Base-by-base conservation (phyloP, 2,329 filamentous ascomycete species). In the Fusarium bactridioides region DNA sequence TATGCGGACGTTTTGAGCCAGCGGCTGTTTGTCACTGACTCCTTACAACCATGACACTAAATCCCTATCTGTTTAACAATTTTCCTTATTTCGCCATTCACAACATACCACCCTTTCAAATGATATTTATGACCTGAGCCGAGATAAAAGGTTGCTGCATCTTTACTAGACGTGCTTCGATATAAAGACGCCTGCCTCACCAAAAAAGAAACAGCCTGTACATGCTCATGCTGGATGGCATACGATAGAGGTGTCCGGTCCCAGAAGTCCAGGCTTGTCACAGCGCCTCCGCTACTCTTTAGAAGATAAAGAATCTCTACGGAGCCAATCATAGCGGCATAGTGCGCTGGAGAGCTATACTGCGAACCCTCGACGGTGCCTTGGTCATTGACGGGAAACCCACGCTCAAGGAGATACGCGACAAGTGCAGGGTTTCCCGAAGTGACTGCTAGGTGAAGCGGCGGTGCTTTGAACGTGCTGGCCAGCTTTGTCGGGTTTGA, bases 391-490 rank as follows among this genome's bases (percentile, higher is more conserved):
- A n/a, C 10, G 7, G 10, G 5, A 18, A 31, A 48, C 2, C 19
- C 19, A 4, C 45, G 27, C 4, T 31, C 45, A 5, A 48, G 45
- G 4, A 48, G 27, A 48, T 31, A 48, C 0, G 45, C 27, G 10
- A 31, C 27, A 0, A 31, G 21, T 0, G 27, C 27, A 1, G 19
- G 19, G 0, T 47, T 47, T 1, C 10, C 13, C 0, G 45, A 29
- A 18, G 21, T 31, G 19, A 31, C 45, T 1, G 27, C 45, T 4
- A 48, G 9, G 13, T 48, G 45, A 48, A 48, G 45, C 3, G 45
- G 27, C 1, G 27, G 45, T 29, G 19, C 27, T 0, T 29, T 2
- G 27, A 31, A 48, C 2, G 27, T 48, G 27, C 45, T 48, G 13
- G 9, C 13, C 13, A 48, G 27, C 3, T 18, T 48, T 31, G 10